Conservation (phyloP, 2,329 filamentous ascomycete genomes). For the Trichoderma sp. region DNA sequence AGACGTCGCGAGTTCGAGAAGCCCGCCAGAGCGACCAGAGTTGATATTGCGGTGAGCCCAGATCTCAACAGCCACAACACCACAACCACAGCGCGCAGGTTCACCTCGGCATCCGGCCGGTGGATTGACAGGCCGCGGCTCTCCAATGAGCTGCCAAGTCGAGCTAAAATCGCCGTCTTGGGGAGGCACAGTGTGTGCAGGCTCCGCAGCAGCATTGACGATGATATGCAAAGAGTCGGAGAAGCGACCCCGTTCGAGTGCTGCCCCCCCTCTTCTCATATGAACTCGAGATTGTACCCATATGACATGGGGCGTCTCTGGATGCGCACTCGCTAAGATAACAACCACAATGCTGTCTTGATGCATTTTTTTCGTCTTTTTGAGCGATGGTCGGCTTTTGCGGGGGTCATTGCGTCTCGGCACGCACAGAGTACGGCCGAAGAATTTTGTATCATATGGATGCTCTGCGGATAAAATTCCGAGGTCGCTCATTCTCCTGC, state of each 20-base stretch:
- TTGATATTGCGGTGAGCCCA: slow-evolving; percentile 27
- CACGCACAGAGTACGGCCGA: not conserved
- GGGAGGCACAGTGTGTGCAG: slow-evolving; percentile 14
- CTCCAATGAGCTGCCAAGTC: slow-evolving; percentile 6
- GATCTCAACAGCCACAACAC: not conserved
- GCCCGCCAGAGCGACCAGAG: not conserved
- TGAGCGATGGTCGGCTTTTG: not conserved
- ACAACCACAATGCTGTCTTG: not conserved
- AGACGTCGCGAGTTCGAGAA: slow-evolving; percentile 22
- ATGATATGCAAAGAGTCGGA: slow-evolving; percentile 20
- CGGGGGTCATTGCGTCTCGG: not conserved
- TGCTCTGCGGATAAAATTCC: slow-evolving; percentile 6
- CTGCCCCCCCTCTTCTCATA: not conserved
- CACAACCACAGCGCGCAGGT: slow-evolving; percentile 6
- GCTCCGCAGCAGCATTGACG: slow-evolving; percentile 1
- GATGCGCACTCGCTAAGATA: slow-evolving; percentile 11
- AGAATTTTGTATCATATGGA: not conserved
- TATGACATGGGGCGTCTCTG: not conserved
- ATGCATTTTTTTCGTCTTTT: not conserved
- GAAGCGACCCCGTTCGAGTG: slow-evolving; percentile 3
- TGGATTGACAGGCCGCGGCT: slow-evolving; percentile 17
- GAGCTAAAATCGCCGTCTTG: slow-evolving; percentile 17
- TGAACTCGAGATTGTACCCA: not conserved
- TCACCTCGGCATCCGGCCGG: slow-evolving; percentile 26
- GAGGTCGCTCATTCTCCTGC: not conserved